Evolutionary conservation across 495 filamentous ascomycete genomes (phyloP), one percentile per base, ranked within the genome.

Genomic region (Tuber microsphaerosporum): DNA sequence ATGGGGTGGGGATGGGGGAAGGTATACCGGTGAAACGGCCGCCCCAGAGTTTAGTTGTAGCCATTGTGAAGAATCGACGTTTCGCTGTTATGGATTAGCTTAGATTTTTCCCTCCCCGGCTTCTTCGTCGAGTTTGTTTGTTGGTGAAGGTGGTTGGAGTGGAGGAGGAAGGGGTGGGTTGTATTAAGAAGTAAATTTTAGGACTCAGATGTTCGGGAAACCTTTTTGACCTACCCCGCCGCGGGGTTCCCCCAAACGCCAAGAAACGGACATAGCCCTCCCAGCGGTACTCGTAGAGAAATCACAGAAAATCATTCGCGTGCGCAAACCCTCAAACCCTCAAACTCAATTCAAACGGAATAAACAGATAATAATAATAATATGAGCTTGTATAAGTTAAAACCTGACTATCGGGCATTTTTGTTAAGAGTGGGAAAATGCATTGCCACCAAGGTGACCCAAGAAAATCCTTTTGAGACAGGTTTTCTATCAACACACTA

Each of bases 11-110:
- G n/a, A 74, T 20, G 22, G 68, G 71, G 72, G 41, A 20, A 20
- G 75, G 79, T 84, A 80, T 79, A 90, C 89, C 89, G 78, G 90
- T 94, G 84, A 94, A 94, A 73, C 92, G 89, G 78, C 92, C 92
- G 77, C 92, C 92, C 92, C 92, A 94, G 77, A 94, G 88, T 87
- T 91, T 91, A 79, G 89, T 89, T 14, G 77, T 81, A 70, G 84
- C 81, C 75, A 84, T 82, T 77, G 72, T 20, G 71, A 75, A 61
- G 65, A 31, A 34, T 34, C 6, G 56, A 19, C 16, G 56, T 31
- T 8, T 14, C 12, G 51, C 12, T 65, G 56, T 17, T 34, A 65
- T 1, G 26, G 9, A 31, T 61, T 34, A 31, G 26, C 56, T 65
- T 65, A 2, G 6, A 26, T 56, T 65, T 65, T 19, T 34, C 14